Evolutionary conservation across 2,329 filamentous ascomycete species (phyloP), one percentile per base, ranked within the genome.

Genomic region (Aspergillus versicolor): DNA sequence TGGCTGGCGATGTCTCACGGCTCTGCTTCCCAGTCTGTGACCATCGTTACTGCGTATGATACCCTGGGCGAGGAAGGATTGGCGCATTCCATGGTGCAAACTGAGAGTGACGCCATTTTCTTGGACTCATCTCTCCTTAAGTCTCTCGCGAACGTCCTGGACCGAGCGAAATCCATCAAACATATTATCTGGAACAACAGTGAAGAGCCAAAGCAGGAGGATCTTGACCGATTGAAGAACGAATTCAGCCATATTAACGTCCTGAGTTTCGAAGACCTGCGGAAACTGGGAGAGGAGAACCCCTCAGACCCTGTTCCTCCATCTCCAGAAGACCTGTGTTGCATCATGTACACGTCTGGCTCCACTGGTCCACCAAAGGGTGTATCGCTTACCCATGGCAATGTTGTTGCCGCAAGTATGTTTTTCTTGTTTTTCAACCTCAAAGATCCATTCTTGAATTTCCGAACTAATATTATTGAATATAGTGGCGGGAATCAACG

Each of bases 11-110:
- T 90, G 67, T 89, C 92, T 46, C 91, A 95, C 72, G 85, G 82
- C 81, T 88, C 84, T 55, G 77, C 87, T 19, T 92, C 92, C 15
- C 93, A 97, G 76, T 92, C 90, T 44, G 86, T 97, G 73, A 86
- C 90, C 58, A 92, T 97, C 64, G 93, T 97, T 50, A 97, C 93
- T 45, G 92, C 92, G 50, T 97, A 97, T 76, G 92, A 97, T 74
- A 96, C 92, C 30, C 87, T 97, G 44, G 92, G 92, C 53, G 84
- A 91, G 67, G 86, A 88, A 61, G 92, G 92, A 46, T 84, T 97
- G 61, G 86, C 88, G 77, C 92, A 96, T 79, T 95, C 92, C 3
- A 84, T 97, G 62, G 81, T 87, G 21, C 90, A 96, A 77, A 94
- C 91, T 52, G 81, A 86, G 61, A 88, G 91, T 52, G 86, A 86